Base-by-base conservation (phyloP, 306 rosid genomes). In the Dicorynia guianensis region DNA sequence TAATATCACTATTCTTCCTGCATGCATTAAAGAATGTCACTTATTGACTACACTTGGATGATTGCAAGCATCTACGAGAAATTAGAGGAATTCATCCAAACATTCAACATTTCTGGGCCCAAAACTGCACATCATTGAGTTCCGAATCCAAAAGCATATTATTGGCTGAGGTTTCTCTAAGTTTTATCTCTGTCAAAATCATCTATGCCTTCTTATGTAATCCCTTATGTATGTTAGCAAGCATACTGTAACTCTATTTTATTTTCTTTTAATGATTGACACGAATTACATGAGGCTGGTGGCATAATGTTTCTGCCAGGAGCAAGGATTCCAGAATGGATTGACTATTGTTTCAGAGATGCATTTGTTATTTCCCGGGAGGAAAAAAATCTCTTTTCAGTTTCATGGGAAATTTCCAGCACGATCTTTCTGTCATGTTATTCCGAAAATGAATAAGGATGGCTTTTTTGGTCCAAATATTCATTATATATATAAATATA, bases 261-360 rank as follows among this genome's bases (percentile, higher is more conserved):
- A 61, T 50, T 40, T 46, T 36, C 47, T 55, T 62, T n/a, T n/a
- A n/a, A 19, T 67, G 25, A 64, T 62, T 19, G 50, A 5, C 55
- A 69, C 53, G 36, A 69, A 77, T 33, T 61, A 4, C 76, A 61
- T 12, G 65, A 40, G 57, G 13, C n/a, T 53, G 72, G 58, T 35
- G 5, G 43, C 14, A 69, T 50, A 4, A 1, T 54, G 34, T 0
- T 0, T 14, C 56, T 72, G 43, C 55, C 69, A 4, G 74, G 69
- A 19, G 6, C 6, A 46, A 38, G 35, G 44, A 36, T 72, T 18
- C 84, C 80, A 17, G 30, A 61, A 5, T 80, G 80, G 80, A 61
- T 80, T 0, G 10, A 75, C 10, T n/a, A 47, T 1, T 34, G 11
- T n/a, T 7, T 3, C 40, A 40, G 3, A 4, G 73, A 38, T 19